Evolutionary conservation across 1,284 basidiomycete genomes (phyloP).

Genomic region (Trametes versicolor): DNA sequence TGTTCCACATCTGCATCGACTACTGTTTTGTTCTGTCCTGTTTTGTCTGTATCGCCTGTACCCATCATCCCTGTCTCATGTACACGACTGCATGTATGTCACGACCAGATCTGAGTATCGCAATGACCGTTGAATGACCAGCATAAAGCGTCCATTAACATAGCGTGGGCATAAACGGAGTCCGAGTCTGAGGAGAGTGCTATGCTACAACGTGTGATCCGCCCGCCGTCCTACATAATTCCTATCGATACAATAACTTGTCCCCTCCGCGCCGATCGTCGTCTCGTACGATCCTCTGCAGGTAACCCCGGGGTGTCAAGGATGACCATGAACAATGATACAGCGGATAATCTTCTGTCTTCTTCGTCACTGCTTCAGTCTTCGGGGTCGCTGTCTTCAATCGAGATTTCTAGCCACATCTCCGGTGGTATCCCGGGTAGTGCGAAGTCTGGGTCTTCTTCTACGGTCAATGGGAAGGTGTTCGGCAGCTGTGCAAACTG

Average conservation of each 20-base stretch:
- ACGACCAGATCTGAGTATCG: conserved; percentile 18
- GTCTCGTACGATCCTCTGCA: neutral
- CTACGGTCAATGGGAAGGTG: neutral
- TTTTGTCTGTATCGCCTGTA: conserved; percentile 28
- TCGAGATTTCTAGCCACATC: too few relatives aligned
- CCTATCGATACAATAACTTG: neutral
- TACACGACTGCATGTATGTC: conserved; percentile 23
- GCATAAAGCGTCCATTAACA: neutral
- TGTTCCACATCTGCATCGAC: conserved; percentile 3
- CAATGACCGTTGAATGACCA: conserved; percentile 10
- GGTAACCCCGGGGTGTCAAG: too few relatives aligned
- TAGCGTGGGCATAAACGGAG: neutral
- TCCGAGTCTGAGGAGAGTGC: neutral
- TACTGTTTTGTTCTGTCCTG: conserved; percentile 2
- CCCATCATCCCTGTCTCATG: conserved; percentile 5
- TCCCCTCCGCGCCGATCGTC: neutral
- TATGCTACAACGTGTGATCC: conserved; percentile 11
- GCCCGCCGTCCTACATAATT: neutral
- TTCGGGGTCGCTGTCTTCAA: too few relatives aligned
- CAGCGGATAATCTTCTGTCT: too few relatives aligned
- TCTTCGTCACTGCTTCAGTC: too few relatives aligned
- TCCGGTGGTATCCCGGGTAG: too few relatives aligned
- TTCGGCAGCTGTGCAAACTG: neutral
- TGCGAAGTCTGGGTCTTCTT: neutral
- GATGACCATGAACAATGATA: too few relatives aligned